Evolutionary conservation across 1,139 yeast species (phyloP), one percentile per base, ranked within the genome.

Genomic region (Yamadazyma taylorii): DNA sequence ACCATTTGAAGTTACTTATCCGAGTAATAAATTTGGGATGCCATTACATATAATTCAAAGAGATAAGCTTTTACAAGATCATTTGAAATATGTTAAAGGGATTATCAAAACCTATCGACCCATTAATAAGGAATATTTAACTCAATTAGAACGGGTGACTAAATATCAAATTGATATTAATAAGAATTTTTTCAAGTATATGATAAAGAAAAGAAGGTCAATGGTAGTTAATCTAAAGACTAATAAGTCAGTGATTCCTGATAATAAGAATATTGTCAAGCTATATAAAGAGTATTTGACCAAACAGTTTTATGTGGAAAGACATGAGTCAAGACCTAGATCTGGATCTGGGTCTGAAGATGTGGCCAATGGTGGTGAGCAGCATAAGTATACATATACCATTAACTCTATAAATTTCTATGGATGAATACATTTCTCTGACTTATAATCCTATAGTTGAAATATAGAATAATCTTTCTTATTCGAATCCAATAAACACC

Each of bases 401-500:
- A 48, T 51, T 60, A 32, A 54, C 61, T 45, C 58, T 52, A 46
- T 46, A 17, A 57, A 61, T 38, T 58, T 53, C 35, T 63, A 59
- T 48, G 58, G 43, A 23, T 46, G 40, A 32, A 8, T n/a, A n/a
- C n/a, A n/a, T n/a, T n/a, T n/a, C 17, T 6, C 6, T 6, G 16
- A 12, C 6, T 5, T 6, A 26, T 12, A 41, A 39, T 17, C n/a
- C 25, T 39, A 42, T n/a, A 51, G 33, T 32, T 45, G 48, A 32
- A 73, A 57, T 3, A 73, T 58, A 8, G 58, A 41, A 50, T 73
- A 76, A 32, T 61, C 61, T 38, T 65, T 66, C 35, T 60, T 57
- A 27, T 64, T 60, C 2, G 53, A 42, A 37, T 73, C 77, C 17
- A 75, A 47, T 19, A 75, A 41, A 45, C 77, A 74, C 1, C 70